Conservation (phyloP, 2,329 filamentous ascomycete genomes). For the Cercospora canescens region DNA sequence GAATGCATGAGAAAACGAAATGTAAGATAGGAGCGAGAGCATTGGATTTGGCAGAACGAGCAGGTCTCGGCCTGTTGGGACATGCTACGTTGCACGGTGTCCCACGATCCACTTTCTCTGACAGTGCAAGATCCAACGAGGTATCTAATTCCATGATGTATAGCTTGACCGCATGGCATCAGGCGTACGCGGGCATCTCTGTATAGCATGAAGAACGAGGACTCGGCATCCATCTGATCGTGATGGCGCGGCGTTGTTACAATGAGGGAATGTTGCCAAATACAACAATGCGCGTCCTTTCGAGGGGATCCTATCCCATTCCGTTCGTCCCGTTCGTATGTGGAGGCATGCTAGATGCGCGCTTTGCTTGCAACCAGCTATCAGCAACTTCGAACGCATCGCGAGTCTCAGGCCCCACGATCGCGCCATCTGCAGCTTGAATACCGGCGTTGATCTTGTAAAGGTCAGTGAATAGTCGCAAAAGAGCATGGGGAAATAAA, state of each 20-base stretch:
- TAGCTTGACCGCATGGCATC: background rate
- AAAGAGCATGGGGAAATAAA: slow-evolving; percentile 19
- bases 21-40: background rate
- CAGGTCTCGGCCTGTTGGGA: background rate
- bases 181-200: background rate
- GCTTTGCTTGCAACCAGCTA: slow-evolving; percentile 53
- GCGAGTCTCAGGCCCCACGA: slow-evolving; percentile 44
- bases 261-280: too few relatives aligned
- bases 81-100: background rate
- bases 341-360: background rate
- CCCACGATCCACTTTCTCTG: background rate
- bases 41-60: background rate
- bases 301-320: background rate
- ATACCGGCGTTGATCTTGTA: slow-evolving; percentile 58
- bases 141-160: background rate
- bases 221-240: background rate
- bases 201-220: background rate
- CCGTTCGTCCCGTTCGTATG: slow-evolving; percentile 10
- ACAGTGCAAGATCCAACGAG: background rate
- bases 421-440: slow-evolving; percentile 53
- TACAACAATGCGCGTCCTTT: background rate
- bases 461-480: slow-evolving; percentile 10
- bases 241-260: background rate
- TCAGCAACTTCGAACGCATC: slow-evolving; percentile 61
- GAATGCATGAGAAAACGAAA: background rate